A percentile compares a stretch with the other conserved stretches of the same genome.
phyloP scores from a whole-genome alignment of 148 eudicot species.

The Rhododendron ovatum region DNA sequence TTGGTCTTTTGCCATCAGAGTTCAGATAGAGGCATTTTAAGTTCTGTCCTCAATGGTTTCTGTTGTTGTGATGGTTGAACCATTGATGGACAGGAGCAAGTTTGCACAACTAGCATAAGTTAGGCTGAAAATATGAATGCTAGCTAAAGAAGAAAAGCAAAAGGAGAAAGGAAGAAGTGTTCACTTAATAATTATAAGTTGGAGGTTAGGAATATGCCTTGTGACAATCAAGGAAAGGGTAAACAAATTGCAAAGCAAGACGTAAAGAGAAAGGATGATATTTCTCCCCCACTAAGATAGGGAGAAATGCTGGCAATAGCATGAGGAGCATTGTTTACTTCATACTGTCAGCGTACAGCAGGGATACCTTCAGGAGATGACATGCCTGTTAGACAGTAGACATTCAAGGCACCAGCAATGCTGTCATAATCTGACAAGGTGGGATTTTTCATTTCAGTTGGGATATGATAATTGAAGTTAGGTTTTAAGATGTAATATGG shows the following conservation, averaged over 20 bases:
- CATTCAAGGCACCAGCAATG: not conserved
- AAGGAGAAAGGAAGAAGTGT: not conserved
- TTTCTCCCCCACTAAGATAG: not conserved
- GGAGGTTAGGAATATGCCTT: not conserved
- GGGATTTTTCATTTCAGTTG: not conserved
- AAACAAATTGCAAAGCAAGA: not conserved
- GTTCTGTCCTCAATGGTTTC: not conserved
- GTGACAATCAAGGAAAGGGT: not conserved
- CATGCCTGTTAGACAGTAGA: not conserved
- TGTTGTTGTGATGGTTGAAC: not conserved
- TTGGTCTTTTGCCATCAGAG: not conserved
- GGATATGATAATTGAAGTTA: not conserved
- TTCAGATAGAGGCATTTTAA: not conserved
- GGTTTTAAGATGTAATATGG: not conserved
- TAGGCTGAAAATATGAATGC: not conserved
- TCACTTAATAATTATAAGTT: not conserved
- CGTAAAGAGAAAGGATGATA: not conserved
- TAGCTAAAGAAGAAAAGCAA: not conserved
- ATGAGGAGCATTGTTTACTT: not conserved
- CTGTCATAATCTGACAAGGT: not conserved
- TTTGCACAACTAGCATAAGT: not conserved
- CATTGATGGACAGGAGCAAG: not conserved
- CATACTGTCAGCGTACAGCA: not conserved
- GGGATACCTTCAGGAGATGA: not conserved
- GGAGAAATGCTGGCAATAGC: not conserved